Base-by-base conservation (phyloP, 23 red algal species). In the Cyanidiococcus yangmingshanensis region DNA sequence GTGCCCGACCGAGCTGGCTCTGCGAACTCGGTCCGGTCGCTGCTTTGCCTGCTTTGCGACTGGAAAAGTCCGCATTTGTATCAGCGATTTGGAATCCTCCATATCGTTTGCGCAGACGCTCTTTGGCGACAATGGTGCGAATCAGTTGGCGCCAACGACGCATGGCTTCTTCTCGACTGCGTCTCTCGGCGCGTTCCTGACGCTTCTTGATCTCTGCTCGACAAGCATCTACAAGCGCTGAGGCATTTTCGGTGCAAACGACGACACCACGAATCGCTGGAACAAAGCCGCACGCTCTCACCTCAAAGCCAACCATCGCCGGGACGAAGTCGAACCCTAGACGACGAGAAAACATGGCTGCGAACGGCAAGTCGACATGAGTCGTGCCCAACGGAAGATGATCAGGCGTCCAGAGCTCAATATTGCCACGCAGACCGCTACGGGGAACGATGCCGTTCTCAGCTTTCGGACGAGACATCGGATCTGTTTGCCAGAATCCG, bases 301-400 rank as follows among this genome's bases (percentile, higher is more conserved):
- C 58, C 24, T 96, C 92, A 82, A 96, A 96, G 25, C 92, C 92
- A 25, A 83, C 84, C 92, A 96, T 96, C 0, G 92, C 92, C 0
- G 88, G 80, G 40, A 83, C 87, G 78, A 79, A 84, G 51, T 96
- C 92, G 26, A 96, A 57, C 0, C 76, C 79, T 34, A 96, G 58
- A 29, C 67, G 80, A 39, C 77, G 75, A 32, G 92, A 87, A 30
- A 89, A 83, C 18, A 38, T 58, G 38, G 75, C 85, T 3, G 92
- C 87, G 74, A 84, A 77, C 36, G 87, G 59, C 38, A 80, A 75
- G 37, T 76, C 71, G 2, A 96, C 40, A 58, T 96, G 92, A 18
- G 76, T 79, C 0, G 82, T 74, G 33, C 92, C 92, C 26, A 41
- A 21, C 12, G 92, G 92, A 3, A 96, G 50, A 71, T 96, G 92